Conservation (phyloP, 1,284 basidiomycete species). For the Inonotus hispidus region DNA sequence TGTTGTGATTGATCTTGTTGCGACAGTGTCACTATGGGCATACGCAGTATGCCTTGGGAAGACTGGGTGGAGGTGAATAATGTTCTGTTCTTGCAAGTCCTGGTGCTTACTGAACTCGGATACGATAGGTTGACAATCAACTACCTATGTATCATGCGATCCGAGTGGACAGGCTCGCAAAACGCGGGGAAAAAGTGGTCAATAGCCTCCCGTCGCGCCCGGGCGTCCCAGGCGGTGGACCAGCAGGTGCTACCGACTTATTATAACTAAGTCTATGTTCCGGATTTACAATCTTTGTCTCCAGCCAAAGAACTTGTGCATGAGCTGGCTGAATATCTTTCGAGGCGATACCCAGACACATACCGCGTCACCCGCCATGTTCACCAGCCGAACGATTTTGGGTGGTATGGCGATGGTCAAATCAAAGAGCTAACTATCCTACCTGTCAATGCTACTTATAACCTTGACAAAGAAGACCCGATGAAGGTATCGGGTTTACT, state of each 20-base stretch:
- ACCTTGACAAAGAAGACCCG: slow-evolving; percentile 51
- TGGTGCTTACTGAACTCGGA: slow-evolving; percentile 1
- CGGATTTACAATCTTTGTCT: slow-evolving; percentile 3
- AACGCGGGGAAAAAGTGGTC: slow-evolving; percentile 43
- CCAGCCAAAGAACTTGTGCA: slow-evolving; percentile 59
- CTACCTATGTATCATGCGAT: slow-evolving; percentile 50
- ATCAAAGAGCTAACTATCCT: slow-evolving; percentile 50
- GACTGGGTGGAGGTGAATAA: slow-evolving; percentile 60
- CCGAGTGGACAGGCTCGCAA: slow-evolving; percentile 45
- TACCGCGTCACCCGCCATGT: slow-evolving; percentile 46
- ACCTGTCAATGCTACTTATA: slow-evolving; percentile 45
- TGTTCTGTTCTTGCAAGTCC: background rate
- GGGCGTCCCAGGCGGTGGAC: slow-evolving; percentile 45
- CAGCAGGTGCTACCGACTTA: slow-evolving; percentile 40
- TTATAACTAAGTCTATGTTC: background rate
- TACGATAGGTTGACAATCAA: slow-evolving; percentile 46
- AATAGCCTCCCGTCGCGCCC: slow-evolving; percentile 45
- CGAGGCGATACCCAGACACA: slow-evolving; percentile 53
- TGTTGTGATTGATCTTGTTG: slow-evolving; percentile 7
- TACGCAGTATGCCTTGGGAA: slow-evolving; percentile 58
- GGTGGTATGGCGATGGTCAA: slow-evolving; percentile 48
- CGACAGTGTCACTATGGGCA: slow-evolving; percentile 64
- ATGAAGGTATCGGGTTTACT: slow-evolving; percentile 53
- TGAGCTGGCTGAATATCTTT: slow-evolving; percentile 60
- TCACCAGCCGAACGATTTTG: slow-evolving; percentile 26